phyloP scores from a whole-genome alignment of 2,329 filamentous ascomycete genomes.

The Plectosphaerella plurivora region DNA sequence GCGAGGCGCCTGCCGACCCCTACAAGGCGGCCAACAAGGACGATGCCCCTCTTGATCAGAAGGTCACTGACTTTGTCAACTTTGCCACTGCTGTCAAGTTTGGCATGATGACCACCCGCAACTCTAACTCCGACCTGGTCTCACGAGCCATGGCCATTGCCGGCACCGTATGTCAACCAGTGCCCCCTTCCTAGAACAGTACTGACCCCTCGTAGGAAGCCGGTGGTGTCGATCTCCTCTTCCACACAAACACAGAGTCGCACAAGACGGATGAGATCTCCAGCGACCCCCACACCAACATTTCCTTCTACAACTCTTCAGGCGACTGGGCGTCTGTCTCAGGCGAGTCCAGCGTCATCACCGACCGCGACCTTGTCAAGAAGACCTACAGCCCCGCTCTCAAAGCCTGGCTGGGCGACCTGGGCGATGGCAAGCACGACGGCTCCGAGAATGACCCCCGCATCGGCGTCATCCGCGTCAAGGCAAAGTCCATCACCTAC shows the following conservation, averaged over 20 bases:
- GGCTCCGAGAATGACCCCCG: slow-evolving; percentile 77
- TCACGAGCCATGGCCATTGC: slow-evolving; percentile 86
- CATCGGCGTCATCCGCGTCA: slow-evolving; percentile 76
- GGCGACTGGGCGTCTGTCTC: slow-evolving; percentile 86
- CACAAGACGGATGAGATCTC: slow-evolving; percentile 81
- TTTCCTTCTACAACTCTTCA: slow-evolving; percentile 70
- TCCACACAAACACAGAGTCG: slow-evolving; percentile 88
- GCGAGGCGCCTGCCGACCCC: slow-evolving; percentile 64
- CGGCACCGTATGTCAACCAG: slow-evolving; percentile 54
- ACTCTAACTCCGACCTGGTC: slow-evolving; percentile 59
- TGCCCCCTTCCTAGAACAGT: too few relatives aligned
- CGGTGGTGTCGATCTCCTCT: slow-evolving; percentile 76
- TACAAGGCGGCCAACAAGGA: slow-evolving; percentile 72
- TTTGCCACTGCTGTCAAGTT: slow-evolving; percentile 76
- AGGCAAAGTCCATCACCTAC: slow-evolving; percentile 69
- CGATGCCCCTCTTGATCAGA: slow-evolving; percentile 61
- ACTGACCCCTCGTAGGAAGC: slow-evolving; percentile 52
- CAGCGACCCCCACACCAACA: slow-evolving; percentile 69
- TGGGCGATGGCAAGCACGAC: slow-evolving; percentile 79
- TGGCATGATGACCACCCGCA: slow-evolving; percentile 82
- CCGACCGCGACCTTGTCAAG: slow-evolving; percentile 62
- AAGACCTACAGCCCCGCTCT: slow-evolving; percentile 71
- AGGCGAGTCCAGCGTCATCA: slow-evolving; percentile 66
- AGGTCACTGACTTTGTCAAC: slow-evolving; percentile 66
- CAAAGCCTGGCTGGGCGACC: slow-evolving; percentile 83